Evolutionary conservation across 148 eudicot genomes (phyloP).

Genomic region (Dysphania ambrosioides): DNA sequence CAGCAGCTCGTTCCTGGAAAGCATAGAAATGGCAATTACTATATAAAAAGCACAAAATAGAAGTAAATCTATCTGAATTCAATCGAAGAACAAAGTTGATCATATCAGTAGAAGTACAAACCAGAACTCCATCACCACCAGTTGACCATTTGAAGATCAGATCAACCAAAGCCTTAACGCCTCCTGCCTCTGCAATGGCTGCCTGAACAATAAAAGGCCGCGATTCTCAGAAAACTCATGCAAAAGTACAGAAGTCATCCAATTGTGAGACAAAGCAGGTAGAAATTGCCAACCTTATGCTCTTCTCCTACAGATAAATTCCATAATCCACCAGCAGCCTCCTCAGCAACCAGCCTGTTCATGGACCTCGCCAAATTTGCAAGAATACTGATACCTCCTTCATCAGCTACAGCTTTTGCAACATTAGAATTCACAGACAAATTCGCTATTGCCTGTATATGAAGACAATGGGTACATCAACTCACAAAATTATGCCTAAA

Average conservation of each 20-base stretch:
- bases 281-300: conserved; percentile 66
- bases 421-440: conserved; percentile 89
- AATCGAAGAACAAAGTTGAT: neutral
- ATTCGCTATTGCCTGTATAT: conserved; percentile 86
- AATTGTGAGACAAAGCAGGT: neutral
- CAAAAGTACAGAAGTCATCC: neutral
- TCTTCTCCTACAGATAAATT: conserved; percentile 99
- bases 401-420: conserved; percentile 97
- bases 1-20: conserved; percentile 97
- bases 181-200: conserved; percentile 94
- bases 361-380: conserved; percentile 77
- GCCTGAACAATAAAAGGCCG: conserved; percentile 44
- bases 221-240: neutral
- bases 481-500: conserved; percentile 5
- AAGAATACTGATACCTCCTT: conserved; percentile 81
- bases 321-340: conserved; percentile 99
- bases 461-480: neutral
- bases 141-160: conserved; percentile 86
- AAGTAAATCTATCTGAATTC: conserved; percentile 3
- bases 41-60: neutral
- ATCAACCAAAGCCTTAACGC: conserved; percentile 87
- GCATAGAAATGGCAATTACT: conserved; percentile 8
- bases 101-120: conserved; percentile 38
- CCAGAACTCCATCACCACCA: conserved; percentile 94
- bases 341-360: conserved; percentile 95